A percentile compares a stretch with the other conserved stretches of the same genome.
Evolutionary conservation across 1,284 basidiomycete genomes (phyloP).

Genomic region (Tylopilus sp.): DNA sequence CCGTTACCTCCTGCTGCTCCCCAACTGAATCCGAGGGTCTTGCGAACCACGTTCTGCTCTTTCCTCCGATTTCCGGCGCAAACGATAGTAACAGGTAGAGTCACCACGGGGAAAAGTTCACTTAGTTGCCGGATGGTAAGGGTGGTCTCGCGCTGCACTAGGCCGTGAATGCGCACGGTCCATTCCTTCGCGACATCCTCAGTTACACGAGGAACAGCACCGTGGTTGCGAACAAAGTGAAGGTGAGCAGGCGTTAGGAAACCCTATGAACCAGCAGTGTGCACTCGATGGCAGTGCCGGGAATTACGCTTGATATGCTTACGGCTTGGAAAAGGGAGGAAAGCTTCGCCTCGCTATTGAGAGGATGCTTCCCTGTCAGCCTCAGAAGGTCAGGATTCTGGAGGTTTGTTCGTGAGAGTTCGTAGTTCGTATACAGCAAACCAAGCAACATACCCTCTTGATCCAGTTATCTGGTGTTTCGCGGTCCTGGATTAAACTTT

Average conservation of each 20-base stretch:
- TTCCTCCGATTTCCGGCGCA: constrained; percentile 70
- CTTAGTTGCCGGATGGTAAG: constrained; percentile 47
- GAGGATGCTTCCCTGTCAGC: constrained; percentile 60
- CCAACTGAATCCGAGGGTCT: constrained; percentile 62
- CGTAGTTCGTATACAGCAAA: neutral
- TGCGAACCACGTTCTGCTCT: constrained; percentile 66
- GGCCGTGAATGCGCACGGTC: constrained; percentile 51
- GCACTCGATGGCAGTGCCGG: neutral
- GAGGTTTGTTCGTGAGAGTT: neutral
- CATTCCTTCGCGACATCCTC: constrained; percentile 41
- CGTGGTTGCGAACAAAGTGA: constrained; percentile 69
- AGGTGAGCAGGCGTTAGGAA: constrained; percentile 63
- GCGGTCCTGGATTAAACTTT: constrained; percentile 21
- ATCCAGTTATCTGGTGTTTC: constrained; percentile 46
- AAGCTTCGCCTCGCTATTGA: constrained; percentile 56
- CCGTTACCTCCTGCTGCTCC: constrained; percentile 43
- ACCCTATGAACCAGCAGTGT: constrained; percentile 33
- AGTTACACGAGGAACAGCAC: constrained; percentile 54
- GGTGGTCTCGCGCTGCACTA: constrained; percentile 41
- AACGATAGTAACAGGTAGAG: constrained; percentile 61
- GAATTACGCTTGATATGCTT: neutral
- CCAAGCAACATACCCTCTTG: constrained; percentile 30
- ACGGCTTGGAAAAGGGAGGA: constrained; percentile 41
- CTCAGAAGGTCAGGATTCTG: constrained; percentile 37
- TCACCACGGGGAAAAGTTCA: constrained; percentile 49